Conservation (phyloP, 2,329 filamentous ascomycete genomes). For the Talaromyces piceae region DNA sequence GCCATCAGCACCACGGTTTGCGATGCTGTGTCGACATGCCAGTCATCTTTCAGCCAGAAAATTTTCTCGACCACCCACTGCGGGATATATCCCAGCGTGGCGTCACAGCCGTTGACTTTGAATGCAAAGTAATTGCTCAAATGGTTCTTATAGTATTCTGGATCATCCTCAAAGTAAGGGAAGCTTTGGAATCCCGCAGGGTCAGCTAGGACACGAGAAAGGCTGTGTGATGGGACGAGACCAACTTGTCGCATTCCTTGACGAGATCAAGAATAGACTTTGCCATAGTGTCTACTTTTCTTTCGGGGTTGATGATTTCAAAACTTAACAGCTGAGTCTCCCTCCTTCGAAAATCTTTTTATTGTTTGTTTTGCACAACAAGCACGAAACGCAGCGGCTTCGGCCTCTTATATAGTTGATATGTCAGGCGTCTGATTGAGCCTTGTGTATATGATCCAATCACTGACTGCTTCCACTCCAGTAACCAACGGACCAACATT, state of each 20-base stretch:
- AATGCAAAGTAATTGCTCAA: constrained; percentile 54
- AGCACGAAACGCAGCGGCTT: not conserved
- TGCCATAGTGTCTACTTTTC: constrained; percentile 4
- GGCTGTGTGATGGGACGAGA: not conserved
- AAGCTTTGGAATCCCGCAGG: constrained; percentile 50
- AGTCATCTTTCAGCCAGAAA: constrained; percentile 46
- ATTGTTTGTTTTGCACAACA: not conserved
- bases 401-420: not conserved
- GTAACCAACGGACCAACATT: too few species aligned
- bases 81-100: constrained; percentile 55
- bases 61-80: constrained; percentile 39
- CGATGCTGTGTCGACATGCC: constrained; percentile 52
- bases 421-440: not conserved
- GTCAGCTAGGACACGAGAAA: not conserved
- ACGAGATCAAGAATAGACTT: constrained; percentile 42
- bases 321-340: not conserved
- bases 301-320: not conserved
- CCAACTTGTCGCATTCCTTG: constrained; percentile 49
- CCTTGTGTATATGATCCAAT: not conserved
- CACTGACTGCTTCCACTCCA: not conserved
- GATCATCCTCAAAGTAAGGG: constrained; percentile 61
- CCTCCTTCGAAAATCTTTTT: not conserved
- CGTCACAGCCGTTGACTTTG: constrained; percentile 58
- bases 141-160: constrained; percentile 48
- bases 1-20: constrained; percentile 56